Percentiles rank a stretch among this genome's conserved stretches.
phyloP scores from a whole-genome alignment of 2,329 filamentous ascomycete genomes.

The Sordariomycetes sp. region DNA sequence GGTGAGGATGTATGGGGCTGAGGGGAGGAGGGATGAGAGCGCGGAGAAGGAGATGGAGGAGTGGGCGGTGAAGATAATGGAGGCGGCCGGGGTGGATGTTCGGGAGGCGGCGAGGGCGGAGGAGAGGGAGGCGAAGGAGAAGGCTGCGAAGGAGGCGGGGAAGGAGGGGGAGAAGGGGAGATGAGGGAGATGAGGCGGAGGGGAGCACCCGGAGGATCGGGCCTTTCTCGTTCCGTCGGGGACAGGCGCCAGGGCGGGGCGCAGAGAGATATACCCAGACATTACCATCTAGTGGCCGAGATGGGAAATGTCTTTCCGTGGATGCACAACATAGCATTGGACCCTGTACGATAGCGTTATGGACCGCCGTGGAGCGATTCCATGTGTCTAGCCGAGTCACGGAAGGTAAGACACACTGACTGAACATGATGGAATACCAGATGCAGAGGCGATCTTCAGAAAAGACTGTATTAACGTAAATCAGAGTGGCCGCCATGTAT shows the following conservation, averaged over 20 bases:
- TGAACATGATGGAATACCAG: neutral
- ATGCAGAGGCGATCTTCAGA: neutral
- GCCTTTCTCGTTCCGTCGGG: neutral
- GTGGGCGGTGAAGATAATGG: conserved; percentile 46
- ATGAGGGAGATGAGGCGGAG: neutral
- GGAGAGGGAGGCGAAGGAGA: neutral
- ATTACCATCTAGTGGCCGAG: too few species aligned
- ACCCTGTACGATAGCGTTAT: too few species aligned
- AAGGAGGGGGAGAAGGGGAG: neutral
- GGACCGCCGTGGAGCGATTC: too few species aligned
- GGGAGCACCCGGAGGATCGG: neutral
- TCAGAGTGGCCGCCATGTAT: neutral
- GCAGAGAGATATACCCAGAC: too few species aligned
- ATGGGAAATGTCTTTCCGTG: too few species aligned
- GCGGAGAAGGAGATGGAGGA: conserved; percentile 49
- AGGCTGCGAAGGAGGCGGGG: neutral
- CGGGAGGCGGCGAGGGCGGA: neutral
- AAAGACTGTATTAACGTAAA: neutral
- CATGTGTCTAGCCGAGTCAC: too few species aligned
- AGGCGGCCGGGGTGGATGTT: conserved; percentile 25
- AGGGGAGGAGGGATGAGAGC: conserved; percentile 22
- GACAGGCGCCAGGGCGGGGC: neutral
- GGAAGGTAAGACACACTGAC: too few species aligned
- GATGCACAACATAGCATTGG: too few species aligned
- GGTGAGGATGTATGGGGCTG: conserved; percentile 19